Base-by-base conservation (phyloP, 176 grass and related monocot species). In the Oryza meyeriana region DNA sequence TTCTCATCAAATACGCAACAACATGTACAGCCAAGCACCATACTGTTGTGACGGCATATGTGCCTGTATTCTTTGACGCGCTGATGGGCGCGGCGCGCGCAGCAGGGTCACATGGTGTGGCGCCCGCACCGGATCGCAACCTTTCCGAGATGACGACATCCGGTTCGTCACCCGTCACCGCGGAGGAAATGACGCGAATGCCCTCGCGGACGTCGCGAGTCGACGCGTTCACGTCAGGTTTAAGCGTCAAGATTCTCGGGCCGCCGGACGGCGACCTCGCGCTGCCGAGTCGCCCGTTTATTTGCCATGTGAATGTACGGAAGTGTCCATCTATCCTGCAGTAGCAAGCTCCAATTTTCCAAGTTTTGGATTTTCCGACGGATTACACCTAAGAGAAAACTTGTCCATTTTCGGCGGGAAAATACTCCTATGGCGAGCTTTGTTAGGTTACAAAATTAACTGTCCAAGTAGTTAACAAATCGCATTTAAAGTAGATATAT, bases 101-200 rank as follows among this genome's bases (percentile, higher is more conserved):
- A 65, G 36, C 52, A 57, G 0, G 77, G 50, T 1, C 77, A 81
- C 71, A 76, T 7, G 85, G 20, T 24, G 48, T 1, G 0, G 9
- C n/a, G 24, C 10, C 64, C 87, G 26, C 87, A 89, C 26, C 1
- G 71, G 82, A 89, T 89, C 82, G 1, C 20, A 0, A 6, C 32
- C 40, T n/a, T 55, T 40, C 3, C 13, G 71, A 85, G 25, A 81
- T 89, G 87, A 89, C 82, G 87, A 71, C 82, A 89, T 85, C 77
- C 71, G 11, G 82, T 89, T 85, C 87, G 87, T 89, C 87, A 89
- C 9, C 30, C n/a, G 39, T 13, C 76, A 50, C 45, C 13, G 38
- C 12, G 38, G 5, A 28, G 4, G 5, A 16, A 79, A 75, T 84
- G 69, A 74, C 86, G n/a, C 0, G 25, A 68, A 28, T 79, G 17